Evolutionary conservation across 1,284 basidiomycete genomes (phyloP), one percentile per base, ranked within the genome.

Genomic region (Sanguinoderma infundibulare): DNA sequence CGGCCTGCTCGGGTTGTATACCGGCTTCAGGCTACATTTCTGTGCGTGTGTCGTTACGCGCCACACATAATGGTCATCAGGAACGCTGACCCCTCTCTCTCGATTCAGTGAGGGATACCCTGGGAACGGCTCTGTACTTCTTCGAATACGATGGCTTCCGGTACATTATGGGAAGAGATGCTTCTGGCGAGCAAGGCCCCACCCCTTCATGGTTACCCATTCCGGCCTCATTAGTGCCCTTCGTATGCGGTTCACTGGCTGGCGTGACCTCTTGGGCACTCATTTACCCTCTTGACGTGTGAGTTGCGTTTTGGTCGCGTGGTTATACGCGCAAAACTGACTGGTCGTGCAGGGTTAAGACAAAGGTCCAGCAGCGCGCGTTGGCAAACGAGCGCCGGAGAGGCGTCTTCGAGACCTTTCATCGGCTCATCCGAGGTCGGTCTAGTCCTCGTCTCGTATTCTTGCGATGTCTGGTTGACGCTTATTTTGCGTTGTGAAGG

Each of bases 311-410:
- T 26, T n/a, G n/a, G n/a, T n/a, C n/a, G n/a, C n/a, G n/a, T n/a
- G n/a, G n/a, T n/a, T n/a, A n/a, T n/a, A n/a, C n/a, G n/a, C n/a
- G n/a, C n/a, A 53, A 50, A 59, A 39, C 44, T 38, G 1, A 22
- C 9, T 22, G 20, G 24, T 15, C 46, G 15, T 74, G 68, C 68
- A 92, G 95, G 55, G 92, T 97, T 59, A 98, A 98, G 79, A 97
- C 95, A 0, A 95, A 96, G 73, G 84, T 96, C 36, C 95, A 98
- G 73, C 91, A 96, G 71, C 88, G 95, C 56, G 89, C 93, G 14
- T 80, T 98, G 36, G 90, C 94, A 4, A 91, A 91, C 47, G 85
- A 90, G 65, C 82, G 80, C 49, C 84, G 87, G 65, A 85, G 89
- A 61, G 83, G 87, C 42, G 81, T 89, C 17, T 82, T 79, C 72